Base-by-base conservation (phyloP, 352 stramenopile species). In the Nothophytophthora sp. region DNA sequence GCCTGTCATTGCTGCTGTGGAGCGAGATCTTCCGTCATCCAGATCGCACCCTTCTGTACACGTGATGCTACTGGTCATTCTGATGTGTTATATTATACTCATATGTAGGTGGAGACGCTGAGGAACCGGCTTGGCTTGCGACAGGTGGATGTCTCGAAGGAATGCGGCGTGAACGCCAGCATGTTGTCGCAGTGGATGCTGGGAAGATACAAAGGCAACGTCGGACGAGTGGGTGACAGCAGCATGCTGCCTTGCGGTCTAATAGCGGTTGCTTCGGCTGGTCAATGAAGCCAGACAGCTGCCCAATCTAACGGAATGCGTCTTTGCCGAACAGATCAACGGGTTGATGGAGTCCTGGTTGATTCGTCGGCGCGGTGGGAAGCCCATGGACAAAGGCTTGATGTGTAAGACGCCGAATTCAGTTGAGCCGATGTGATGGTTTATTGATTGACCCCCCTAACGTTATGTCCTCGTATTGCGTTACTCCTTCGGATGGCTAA, bases 111-210 rank as follows among this genome's bases (percentile, higher is more conserved):
- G 27, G 82, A 92, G 65, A 62, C 69, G 41, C 66, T 92, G 50
- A 77, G 82, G 22, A 90, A 88, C 33, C 67, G 78, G 37, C 52
- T 90, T 13, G 80, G 82, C 5, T 59, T 92, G 50, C 79, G 82
- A 4, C 82, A 92, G 66, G 76, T 92, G 20, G 82, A 92, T 38
- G 82, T 92, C 41, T 90, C 79, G 24, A 92, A 92, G 61, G 82
- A 92, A 55, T 92, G 82, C 28, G 82, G 82, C 35, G 82, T 92
- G 42, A 92, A 92, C 50, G 82, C 82, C 29, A 89, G 75, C 54
- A 92, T 92, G 82, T 70, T 92, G 35, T 92, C 82, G 32, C 82
- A 92, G 61, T 92, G 82, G 82, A 92, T 92, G 82, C 67, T 92
- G 35, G 82, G 82, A 8, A 67, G 82, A 22, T 92, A 92, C 76